Percentiles rank a stretch among this genome's conserved stretches.
Conservation (phyloP, 208 protist genomes). For the Strigomonas culicis region DNA sequence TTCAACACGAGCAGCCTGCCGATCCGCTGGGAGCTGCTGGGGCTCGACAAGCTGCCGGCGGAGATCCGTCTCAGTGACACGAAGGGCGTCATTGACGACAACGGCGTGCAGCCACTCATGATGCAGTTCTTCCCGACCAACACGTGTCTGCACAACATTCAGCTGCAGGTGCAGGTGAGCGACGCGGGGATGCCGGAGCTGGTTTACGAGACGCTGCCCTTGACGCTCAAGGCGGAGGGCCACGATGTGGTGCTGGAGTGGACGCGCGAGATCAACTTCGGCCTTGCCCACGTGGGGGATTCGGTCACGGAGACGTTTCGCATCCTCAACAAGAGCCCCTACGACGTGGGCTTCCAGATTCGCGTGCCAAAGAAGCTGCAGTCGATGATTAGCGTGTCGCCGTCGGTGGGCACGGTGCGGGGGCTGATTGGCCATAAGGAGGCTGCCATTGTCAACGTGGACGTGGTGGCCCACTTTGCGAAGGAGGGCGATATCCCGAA, state of each 20-base stretch:
- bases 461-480: slow-evolving; percentile 69
- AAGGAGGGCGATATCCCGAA: slow-evolving; percentile 78
- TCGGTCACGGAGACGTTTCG: slow-evolving; percentile 60
- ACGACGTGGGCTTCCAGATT: slow-evolving; percentile 91
- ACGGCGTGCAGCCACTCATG: slow-evolving; percentile 43
- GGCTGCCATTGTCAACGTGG: slow-evolving; percentile 71
- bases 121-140: slow-evolving; percentile 65
- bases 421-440: slow-evolving; percentile 87
- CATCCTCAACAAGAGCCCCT: slow-evolving; percentile 93
- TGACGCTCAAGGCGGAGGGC: slow-evolving; percentile 87
- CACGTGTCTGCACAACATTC: slow-evolving; percentile 68
- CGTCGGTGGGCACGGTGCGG: slow-evolving; percentile 60
- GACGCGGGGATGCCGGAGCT: slow-evolving; percentile 32
- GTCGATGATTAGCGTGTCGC: slow-evolving; percentile 52
- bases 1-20: slow-evolving; percentile 80
- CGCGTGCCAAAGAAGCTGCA: slow-evolving; percentile 71
- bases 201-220: slow-evolving; percentile 65
- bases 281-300: slow-evolving; percentile 88
- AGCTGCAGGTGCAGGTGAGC: slow-evolving; percentile 54
- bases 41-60: slow-evolving; percentile 50
- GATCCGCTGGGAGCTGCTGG: slow-evolving; percentile 63
- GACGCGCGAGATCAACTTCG: slow-evolving; percentile 89
- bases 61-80: slow-evolving; percentile 71
- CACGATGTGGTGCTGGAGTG: slow-evolving; percentile 92
- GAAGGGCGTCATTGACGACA: slow-evolving; percentile 65